A percentile compares a stretch with the other conserved stretches of the same genome.
Evolutionary conservation across 441 rosid species (phyloP).

Genomic region (Aquilaria agallochum): DNA sequence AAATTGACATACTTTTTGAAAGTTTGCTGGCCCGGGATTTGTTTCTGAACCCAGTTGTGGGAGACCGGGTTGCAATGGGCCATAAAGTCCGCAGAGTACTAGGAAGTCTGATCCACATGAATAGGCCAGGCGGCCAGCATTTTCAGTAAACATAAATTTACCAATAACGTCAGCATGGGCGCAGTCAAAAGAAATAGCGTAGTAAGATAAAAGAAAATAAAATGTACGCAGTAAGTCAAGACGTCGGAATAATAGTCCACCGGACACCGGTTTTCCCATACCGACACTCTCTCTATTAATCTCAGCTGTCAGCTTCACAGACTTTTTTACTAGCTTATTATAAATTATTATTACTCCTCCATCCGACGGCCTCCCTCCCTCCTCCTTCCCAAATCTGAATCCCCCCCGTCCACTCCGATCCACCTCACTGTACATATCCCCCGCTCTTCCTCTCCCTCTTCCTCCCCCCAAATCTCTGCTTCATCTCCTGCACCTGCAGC

Average conservation of each 20-base stretch:
- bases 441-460: constrained; percentile 15
- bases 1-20: no score
- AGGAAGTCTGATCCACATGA: no score
- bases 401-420: constrained; percentile 50
- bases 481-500: neutral
- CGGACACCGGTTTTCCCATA: constrained; percentile 15
- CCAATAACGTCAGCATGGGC: no score
- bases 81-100: no score
- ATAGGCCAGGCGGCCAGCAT: no score
- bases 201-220: neutral
- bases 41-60: no score
- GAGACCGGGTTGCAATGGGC: no score
- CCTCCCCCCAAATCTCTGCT: constrained; percentile 10
- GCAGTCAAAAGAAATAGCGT: no score
- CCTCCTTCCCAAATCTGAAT: constrained; percentile 40
- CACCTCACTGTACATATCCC: constrained; percentile 9
- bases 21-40: no score
- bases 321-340: constrained; percentile 21
- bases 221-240: neutral
- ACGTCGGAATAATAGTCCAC: no score
- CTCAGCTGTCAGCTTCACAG: constrained; percentile 13
- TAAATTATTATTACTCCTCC: constrained; percentile 4
- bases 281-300: constrained; percentile 49
- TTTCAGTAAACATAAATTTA: no score
- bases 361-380: constrained; percentile 38